Evolutionary conservation across 2,329 filamentous ascomycete species (phyloP).

Genomic region (Xylariales sp.): DNA sequence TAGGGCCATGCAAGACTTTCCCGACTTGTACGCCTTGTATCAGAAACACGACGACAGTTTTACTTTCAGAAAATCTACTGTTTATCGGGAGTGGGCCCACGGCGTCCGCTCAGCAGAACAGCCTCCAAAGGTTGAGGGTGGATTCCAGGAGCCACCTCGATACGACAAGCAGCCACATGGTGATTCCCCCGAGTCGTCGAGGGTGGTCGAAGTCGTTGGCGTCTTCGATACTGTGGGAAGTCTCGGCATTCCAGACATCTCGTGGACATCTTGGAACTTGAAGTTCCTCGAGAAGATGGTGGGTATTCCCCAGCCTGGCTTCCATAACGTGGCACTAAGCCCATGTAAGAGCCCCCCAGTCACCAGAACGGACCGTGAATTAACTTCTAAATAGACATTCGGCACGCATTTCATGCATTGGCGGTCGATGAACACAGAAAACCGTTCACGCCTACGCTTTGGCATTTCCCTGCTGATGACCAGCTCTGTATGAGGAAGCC

Average conservation of each 20-base stretch:
- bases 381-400: too few species aligned
- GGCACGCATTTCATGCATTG: constrained; percentile 33
- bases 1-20: constrained; percentile 13
- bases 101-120: constrained; percentile 6
- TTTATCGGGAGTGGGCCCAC: constrained; percentile 10
- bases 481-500: constrained; percentile 13
- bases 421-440: constrained; percentile 32
- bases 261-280: constrained; percentile 10
- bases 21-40: constrained; percentile 9
- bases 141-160: constrained; percentile 1
- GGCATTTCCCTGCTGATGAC: constrained; percentile 36
- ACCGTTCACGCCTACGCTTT: constrained; percentile 47
- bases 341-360: too few species aligned
- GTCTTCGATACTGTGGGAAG: constrained; percentile 29
- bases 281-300: constrained; percentile 15
- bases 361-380: too few species aligned
- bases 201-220: constrained; percentile 23
- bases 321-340: constrained; percentile 13
- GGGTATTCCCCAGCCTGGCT: constrained; percentile 13
- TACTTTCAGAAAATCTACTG: constrained; percentile 8
- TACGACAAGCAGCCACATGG: constrained; percentile 7
- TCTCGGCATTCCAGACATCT: constrained; percentile 24
- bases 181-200: constrained; percentile 6
- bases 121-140: not conserved
- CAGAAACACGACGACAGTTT: constrained; percentile 11